Evolutionary conservation across 768 basidiomycete genomes (phyloP).

Genomic region (Rhizopogon vesiculosus): DNA sequence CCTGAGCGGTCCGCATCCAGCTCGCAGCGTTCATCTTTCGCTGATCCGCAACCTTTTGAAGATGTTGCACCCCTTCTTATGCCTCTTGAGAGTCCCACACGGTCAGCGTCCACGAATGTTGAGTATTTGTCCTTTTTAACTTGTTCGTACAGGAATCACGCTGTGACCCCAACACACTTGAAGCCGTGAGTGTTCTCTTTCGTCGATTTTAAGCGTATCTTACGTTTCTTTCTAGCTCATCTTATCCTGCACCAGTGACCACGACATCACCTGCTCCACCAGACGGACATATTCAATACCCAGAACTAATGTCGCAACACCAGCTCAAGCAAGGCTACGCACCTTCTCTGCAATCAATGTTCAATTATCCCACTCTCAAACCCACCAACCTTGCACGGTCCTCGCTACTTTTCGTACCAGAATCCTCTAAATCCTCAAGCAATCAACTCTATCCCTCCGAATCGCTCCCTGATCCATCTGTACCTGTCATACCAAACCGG

Average conservation of each 20-base stretch:
- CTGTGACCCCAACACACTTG: slow-evolving; percentile 24
- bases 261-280: slow-evolving; percentile 63
- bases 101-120: slow-evolving; percentile 44
- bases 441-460: slow-evolving; percentile 26
- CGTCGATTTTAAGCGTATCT: slow-evolving; percentile 2
- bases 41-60: slow-evolving; percentile 24
- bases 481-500: slow-evolving; percentile 17
- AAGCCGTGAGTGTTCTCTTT: slow-evolving; percentile 29
- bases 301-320: slow-evolving; percentile 74
- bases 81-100: slow-evolving; percentile 64
- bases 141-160: slow-evolving; percentile 16
- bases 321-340: slow-evolving; percentile 75
- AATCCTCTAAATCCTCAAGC: slow-evolving; percentile 19
- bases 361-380: slow-evolving; percentile 34
- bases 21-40: slow-evolving; percentile 32
- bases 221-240: slow-evolving; percentile 13
- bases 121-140: slow-evolving; percentile 22
- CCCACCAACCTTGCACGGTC: slow-evolving; percentile 29
- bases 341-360: slow-evolving; percentile 77
- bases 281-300: slow-evolving; percentile 49
- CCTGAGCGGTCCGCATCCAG: slow-evolving; percentile 25
- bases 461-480: slow-evolving; percentile 31
- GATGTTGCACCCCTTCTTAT: slow-evolving; percentile 35
- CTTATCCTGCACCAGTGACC: slow-evolving; percentile 57
- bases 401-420: slow-evolving; percentile 43